A percentile compares a stretch with the other conserved stretches of the same genome.
Conservation (phyloP, 805 yeast genomes). For the Myxozyma vanderwaltii region DNA sequence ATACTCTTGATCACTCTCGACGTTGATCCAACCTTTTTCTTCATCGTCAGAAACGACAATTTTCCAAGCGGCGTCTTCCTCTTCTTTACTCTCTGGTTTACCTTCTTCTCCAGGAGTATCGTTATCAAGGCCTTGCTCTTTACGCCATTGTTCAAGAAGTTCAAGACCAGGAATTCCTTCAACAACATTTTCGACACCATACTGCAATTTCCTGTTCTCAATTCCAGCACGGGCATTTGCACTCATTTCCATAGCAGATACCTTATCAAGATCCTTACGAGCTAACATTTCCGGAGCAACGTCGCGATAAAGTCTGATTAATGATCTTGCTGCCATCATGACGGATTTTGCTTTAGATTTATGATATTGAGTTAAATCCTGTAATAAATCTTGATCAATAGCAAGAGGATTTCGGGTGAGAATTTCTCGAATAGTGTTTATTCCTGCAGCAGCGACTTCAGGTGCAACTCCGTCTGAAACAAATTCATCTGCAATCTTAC, state of each 20-base stretch:
- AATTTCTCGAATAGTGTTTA: constrained; percentile 92
- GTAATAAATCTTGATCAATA: constrained; percentile 81
- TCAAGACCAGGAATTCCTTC: constrained; percentile 91
- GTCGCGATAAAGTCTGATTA: constrained; percentile 84
- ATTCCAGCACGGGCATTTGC: constrained; percentile 54
- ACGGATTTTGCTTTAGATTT: constrained; percentile 95
- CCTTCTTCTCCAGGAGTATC: constrained; percentile 66
- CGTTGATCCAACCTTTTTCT: constrained; percentile 86
- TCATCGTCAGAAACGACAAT: constrained; percentile 21
- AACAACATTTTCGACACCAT: constrained; percentile 70
- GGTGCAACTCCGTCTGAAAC: constrained; percentile 98
- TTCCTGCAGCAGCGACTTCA: constrained; percentile 97
- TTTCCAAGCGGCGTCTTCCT: constrained; percentile 40
- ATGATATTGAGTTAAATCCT: constrained; percentile 85
- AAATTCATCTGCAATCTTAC: constrained; percentile 95
- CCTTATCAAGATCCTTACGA: constrained; percentile 89
- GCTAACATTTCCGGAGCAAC: constrained; percentile 95
- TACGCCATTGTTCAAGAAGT: constrained; percentile 82
- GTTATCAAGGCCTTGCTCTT: constrained; percentile 56
- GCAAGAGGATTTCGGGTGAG: constrained; percentile 92
- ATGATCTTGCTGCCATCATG: constrained; percentile 87
- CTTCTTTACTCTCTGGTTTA: constrained; percentile 56
- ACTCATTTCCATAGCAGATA: constrained; percentile 80
- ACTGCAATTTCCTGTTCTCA: constrained; percentile 44
- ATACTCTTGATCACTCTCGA: constrained; percentile 67